A percentile compares a stretch with the other conserved stretches of the same genome.
Conservation (phyloP, 495 filamentous ascomycete species). For the Podospora bellae-mahoneyi region DNA sequence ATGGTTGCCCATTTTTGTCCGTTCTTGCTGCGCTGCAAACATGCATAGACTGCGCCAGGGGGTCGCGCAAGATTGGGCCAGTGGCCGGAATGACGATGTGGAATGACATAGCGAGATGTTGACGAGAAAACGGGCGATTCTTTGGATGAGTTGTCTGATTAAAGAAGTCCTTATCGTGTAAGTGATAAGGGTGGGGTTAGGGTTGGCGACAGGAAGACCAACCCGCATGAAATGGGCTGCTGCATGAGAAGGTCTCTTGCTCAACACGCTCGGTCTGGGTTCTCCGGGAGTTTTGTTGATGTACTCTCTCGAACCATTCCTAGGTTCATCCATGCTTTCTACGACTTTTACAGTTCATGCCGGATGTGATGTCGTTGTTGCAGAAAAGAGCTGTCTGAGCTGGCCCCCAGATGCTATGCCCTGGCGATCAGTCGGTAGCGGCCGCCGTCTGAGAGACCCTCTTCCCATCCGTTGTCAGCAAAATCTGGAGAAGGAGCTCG, state of each 20-base stretch:
- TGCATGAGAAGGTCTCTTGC: slow-evolving; percentile 4
- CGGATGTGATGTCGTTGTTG: neutral
- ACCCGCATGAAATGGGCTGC: neutral
- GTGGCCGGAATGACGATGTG: neutral
- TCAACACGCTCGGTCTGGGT: slow-evolving; percentile 1
- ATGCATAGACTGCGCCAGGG: neutral
- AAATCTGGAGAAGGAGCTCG: neutral
- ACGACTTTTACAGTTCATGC: neutral
- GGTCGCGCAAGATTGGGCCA: neutral
- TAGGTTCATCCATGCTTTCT: neutral
- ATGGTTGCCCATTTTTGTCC: neutral
- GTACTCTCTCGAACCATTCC: neutral
- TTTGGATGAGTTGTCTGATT: neutral
- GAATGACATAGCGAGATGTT: slow-evolving; percentile 5
- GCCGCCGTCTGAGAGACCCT: neutral
- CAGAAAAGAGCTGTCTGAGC: neutral
- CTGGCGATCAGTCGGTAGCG: neutral
- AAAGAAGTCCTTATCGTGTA: neutral
- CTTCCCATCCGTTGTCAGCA: neutral
- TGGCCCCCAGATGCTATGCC: neutral
- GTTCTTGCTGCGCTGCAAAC: neutral
- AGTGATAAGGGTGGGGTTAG: slow-evolving; percentile 11
- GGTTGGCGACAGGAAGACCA: neutral
- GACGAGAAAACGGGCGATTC: neutral
- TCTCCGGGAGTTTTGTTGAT: neutral